phyloP scores from a whole-genome alignment of 192 early-diverging fungal species.

The Diversispora eburnea region DNA sequence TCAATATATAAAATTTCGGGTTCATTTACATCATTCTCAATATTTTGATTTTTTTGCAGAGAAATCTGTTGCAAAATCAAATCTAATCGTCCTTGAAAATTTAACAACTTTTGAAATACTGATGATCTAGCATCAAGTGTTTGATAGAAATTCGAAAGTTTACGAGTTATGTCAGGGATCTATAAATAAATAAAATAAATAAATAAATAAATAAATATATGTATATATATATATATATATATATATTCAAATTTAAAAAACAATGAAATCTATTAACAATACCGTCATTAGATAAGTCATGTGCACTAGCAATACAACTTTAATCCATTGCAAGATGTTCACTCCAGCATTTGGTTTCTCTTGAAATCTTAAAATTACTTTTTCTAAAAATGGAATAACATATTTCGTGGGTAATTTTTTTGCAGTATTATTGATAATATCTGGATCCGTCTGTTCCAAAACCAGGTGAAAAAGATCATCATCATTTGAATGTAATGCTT shows the following conservation, averaged over 20 bases:
- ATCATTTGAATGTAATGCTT: conserved; percentile 56
- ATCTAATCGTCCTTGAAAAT: conserved; percentile 51
- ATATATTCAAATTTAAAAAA: not conserved
- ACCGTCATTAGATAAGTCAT: conserved; percentile 57
- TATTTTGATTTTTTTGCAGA: conserved; percentile 34
- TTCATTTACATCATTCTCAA: conserved; percentile 38
- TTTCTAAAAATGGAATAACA: conserved; percentile 47
- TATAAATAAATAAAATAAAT: conserved; percentile 7
- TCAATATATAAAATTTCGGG: conserved; percentile 49
- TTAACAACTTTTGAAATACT: conserved; percentile 46
- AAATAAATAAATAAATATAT: not conserved
- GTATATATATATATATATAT: not conserved
- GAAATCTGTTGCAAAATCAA: conserved; percentile 50
- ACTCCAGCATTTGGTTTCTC: conserved; percentile 44
- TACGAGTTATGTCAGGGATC: conserved; percentile 46
- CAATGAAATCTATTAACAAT: not conserved
- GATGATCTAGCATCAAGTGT: conserved; percentile 43
- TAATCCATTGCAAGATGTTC: conserved; percentile 50
- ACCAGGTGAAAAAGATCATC: conserved; percentile 44
- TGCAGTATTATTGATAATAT: conserved; percentile 48
- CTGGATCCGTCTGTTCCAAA: conserved; percentile 42
- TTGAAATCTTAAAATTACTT: conserved; percentile 48
- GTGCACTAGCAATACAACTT: conserved; percentile 46
- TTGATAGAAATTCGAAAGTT: conserved; percentile 51
- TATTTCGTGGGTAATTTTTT: conserved; percentile 47